Conservation (phyloP, 805 yeast genomes). For the Saturnispora hagleri region DNA sequence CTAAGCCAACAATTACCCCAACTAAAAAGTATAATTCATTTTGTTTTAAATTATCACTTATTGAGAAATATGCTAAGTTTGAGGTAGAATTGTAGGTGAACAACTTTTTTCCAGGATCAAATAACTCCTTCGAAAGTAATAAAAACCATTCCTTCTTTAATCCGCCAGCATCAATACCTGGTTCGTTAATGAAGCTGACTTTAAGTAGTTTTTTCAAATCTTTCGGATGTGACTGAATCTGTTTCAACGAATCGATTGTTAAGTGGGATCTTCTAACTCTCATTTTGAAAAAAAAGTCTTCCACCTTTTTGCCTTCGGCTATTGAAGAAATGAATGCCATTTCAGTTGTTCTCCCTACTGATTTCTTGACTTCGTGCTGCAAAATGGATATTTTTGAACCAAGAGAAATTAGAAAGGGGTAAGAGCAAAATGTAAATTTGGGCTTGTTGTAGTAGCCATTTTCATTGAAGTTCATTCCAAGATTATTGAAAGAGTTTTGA, state of each 20-base stretch:
- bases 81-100: slow-evolving; percentile 63
- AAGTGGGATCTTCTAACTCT: slow-evolving; percentile 59
- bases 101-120: slow-evolving; percentile 60
- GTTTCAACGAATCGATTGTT: slow-evolving; percentile 64
- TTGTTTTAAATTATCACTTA: slow-evolving; percentile 31
- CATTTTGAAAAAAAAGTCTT: slow-evolving; percentile 62
- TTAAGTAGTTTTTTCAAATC: slow-evolving; percentile 67
- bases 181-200: slow-evolving; percentile 78
- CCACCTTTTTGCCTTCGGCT: slow-evolving; percentile 39
- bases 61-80: slow-evolving; percentile 65
- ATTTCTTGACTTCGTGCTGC: slow-evolving; percentile 71
- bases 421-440: slow-evolving; percentile 62
- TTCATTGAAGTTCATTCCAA: slow-evolving; percentile 28
- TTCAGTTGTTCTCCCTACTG: slow-evolving; percentile 82
- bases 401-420: slow-evolving; percentile 70
- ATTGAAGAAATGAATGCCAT: slow-evolving; percentile 67
- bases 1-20: slow-evolving; percentile 83
- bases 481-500: slow-evolving; percentile 20
- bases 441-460: slow-evolving; percentile 19
- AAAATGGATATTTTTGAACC: slow-evolving; percentile 76
- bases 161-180: slow-evolving; percentile 95
- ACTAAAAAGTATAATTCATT: slow-evolving; percentile 61
- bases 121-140: slow-evolving; percentile 58
- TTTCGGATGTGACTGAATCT: slow-evolving; percentile 43
- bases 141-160: slow-evolving; percentile 90